Base-by-base conservation (phyloP, 768 basidiomycete species). In the Kwoniella heveanensis region DNA sequence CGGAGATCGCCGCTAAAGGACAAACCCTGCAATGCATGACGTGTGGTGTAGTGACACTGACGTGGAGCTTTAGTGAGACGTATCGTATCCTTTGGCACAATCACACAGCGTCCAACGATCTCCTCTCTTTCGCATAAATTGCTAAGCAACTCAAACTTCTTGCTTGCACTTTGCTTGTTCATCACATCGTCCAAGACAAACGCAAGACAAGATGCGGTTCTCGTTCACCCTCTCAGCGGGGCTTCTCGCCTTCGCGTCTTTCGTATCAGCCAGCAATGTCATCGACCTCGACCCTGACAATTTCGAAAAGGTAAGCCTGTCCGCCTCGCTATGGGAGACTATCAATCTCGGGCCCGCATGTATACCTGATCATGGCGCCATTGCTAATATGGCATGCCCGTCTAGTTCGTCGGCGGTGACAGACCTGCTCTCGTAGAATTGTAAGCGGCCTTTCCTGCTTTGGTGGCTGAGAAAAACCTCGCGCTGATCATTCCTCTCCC, bases 391-490 rank as follows among this genome's bases (percentile, higher is more conserved):
- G 57, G 66, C 54, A 22, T 55, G 2, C 1, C 10, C 13, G n/a
- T 54, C 17, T 64, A 73, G 73, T 59, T 62, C 59, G 67, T 95
- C 73, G 92, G 92, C 54, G 81, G 88, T 61, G 90, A 88, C 58
- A 90, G 86, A 74, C 88, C 90, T 59, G 91, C 88, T 72, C 84
- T 93, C 32, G 90, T 95, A 25, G 92, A 94, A 81, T 94, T 95
- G 91, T 93, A 73, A 80, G 92, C 85, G 2, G 22, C 21, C n/a
- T 58, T 51, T 10, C n/a, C 22, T 21, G 32, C 2, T 27, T 37
- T 30, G 2, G 26, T n/a, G 7, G 29, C 8, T 7, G 32, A 36
- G 32, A 36, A 36, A 7, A 13, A 36, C 7, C 32, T 36, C 6
- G 13, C 32, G 32, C 2, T 22, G 46, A 24, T 19, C 54, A 19